These are phyloP conservation scores for Talaromyces rugulosus DNA, from an alignment of 2,329 filamentous ascomycete genomes.

Conservation along the genomic window DNA sequence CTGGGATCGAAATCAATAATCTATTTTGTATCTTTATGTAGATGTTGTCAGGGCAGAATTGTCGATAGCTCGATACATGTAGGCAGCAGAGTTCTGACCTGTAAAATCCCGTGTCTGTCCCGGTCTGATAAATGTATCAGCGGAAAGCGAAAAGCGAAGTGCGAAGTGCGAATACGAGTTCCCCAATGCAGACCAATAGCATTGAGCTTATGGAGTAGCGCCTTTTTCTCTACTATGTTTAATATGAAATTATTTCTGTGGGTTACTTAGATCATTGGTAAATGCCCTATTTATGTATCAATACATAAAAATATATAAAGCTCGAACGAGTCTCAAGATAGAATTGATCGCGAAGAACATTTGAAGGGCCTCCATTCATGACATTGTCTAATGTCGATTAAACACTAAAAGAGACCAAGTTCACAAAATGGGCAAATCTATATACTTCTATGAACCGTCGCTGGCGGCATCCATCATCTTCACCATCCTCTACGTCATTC, in stretches of 20 bases:
- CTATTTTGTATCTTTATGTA: too few relatives aligned
- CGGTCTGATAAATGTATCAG: neutral
- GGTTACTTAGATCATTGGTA: too few relatives aligned
- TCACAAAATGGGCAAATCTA: slow-evolving; percentile 12
- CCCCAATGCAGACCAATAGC: neutral
- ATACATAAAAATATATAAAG: neutral
- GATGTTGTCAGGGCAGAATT: too few relatives aligned
- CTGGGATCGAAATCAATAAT: too few relatives aligned
- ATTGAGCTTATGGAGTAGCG: neutral
- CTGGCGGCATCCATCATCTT: slow-evolving; percentile 41
- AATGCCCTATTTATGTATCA: neutral
- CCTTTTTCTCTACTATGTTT: neutral
- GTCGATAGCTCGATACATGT: neutral
- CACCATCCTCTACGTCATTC: slow-evolving; percentile 38
- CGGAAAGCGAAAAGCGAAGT: neutral
- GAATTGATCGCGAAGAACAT: too few relatives aligned
- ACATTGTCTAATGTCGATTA: neutral
- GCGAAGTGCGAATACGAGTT: neutral
- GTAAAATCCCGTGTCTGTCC: neutral
- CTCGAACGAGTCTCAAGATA: neutral
- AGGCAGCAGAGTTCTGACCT: neutral
- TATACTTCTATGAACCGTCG: slow-evolving; percentile 47
- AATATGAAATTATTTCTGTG: too few relatives aligned
- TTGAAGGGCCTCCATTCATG: neutral
- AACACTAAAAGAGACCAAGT: neutral